phyloP scores from a whole-genome alignment of 768 basidiomycete species.

The Boletus pseudo-olivaceus region DNA sequence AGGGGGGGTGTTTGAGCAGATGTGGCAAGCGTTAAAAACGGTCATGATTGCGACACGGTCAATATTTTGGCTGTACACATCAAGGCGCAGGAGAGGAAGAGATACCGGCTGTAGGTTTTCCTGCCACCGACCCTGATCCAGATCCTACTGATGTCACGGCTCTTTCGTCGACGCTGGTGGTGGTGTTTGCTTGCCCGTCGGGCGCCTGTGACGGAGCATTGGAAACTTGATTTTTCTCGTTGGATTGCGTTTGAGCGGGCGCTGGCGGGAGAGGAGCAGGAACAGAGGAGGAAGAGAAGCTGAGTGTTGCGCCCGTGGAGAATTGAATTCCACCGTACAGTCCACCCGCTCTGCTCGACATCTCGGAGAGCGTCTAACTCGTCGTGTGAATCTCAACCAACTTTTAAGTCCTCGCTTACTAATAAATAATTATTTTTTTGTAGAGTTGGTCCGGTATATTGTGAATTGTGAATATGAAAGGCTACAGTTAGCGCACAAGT shows the following conservation, averaged over 20 bases:
- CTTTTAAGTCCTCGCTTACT: not conserved
- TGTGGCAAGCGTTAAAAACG: conserved; percentile 18
- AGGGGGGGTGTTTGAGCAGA: not conserved
- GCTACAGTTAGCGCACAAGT: not conserved
- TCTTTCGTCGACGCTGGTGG: conserved; percentile 25
- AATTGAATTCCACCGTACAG: conserved; percentile 87
- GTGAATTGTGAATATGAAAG: not conserved
- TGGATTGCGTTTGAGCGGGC: conserved; percentile 19
- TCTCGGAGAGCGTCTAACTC: conserved; percentile 34
- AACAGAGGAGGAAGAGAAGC: conserved; percentile 38
- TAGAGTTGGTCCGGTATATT: no score
- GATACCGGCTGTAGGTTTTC: conserved; percentile 57
- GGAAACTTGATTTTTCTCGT: conserved; percentile 16
- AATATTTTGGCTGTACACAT: conserved; percentile 34
- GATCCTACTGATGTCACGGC: conserved; percentile 19
- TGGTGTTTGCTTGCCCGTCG: conserved; percentile 22
- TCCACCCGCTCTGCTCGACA: conserved; percentile 79
- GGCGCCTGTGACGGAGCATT: conserved; percentile 22
- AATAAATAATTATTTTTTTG: not conserved
- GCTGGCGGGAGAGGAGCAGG: conserved; percentile 25
- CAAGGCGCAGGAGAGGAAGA: conserved; percentile 42
- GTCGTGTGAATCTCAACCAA: conserved; percentile 15
- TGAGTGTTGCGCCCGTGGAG: conserved; percentile 61
- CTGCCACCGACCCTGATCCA: conserved; percentile 34
- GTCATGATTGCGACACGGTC: conserved; percentile 35